Base-by-base conservation (phyloP, 345 rosid species). In the Moringa oleifera region DNA sequence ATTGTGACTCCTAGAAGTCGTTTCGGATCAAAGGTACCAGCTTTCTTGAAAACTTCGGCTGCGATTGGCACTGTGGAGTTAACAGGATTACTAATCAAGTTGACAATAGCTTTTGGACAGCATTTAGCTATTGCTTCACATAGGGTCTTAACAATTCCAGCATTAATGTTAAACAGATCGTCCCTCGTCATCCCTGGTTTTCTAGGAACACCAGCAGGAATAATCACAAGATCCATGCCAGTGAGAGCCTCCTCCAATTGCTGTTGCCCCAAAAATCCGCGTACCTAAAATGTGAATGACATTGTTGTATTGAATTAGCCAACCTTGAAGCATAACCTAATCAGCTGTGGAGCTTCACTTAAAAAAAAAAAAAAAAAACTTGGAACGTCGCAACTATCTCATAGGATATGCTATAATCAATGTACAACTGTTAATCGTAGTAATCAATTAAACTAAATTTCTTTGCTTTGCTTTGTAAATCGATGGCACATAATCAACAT, bases 111-210 rank as follows among this genome's bases (percentile, higher is more conserved):
- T 25, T 77, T 79, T 0, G 99, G 97, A 70, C 97, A 94, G 67
- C 83, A 80, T 63, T 83, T 88, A 2, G 93, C 83, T 63, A 94
- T 80, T 76, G 93, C 91, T 75, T 94, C 96, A 41, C 93, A 83
- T 25, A 94, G 85, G 20, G 92, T 90, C 79, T 62, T 87, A 23
- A 88, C 97, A 45, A 91, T 94, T 67, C 97, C 99, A 31, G 99
- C 96, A 77, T 91, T 94, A 61, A 94, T 91, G 63, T 88, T 94
- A 80, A 91, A 94, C 23, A 94, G 85, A 83, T 94, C 97, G 73
- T 94, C 99, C 57, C 99, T 88, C 1, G 95, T 94, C 97, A 94
- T 94, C 73, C 99, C 99, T 3, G 99, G 97, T 67, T 94, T 94
- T 78, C 99, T 84, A 3, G 95, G 97, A 73, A 94, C 85, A 64